Evolutionary conservation across 306 rosid genomes (phyloP), one percentile per base, ranked within the genome.

Genomic region (Phaseolus lunatus): DNA sequence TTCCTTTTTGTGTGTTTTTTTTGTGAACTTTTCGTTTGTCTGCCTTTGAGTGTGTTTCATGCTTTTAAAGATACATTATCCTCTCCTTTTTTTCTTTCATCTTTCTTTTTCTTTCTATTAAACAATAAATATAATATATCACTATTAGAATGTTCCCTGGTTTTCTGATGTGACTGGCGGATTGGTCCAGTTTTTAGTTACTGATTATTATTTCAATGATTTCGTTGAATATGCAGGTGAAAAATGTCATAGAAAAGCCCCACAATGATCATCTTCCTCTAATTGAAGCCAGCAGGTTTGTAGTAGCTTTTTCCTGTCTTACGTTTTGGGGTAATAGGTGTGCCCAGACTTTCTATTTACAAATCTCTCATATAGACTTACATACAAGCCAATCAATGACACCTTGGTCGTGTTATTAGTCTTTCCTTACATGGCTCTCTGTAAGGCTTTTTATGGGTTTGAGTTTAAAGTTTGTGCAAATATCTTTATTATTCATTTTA

Each of bases 241-340:
- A 89, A 90, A 87, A 95, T 84, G 97, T 95, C 73, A 87, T 92
- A 86, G 99, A 95, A 90, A 95, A 92, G 91, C 99, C 97, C 75
- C 78, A 89, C 58, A 92, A 92, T 59, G 97, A 95, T 85, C 99
- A 95, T 80, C 89, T 95, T 45, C 97, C 99, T 33, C 77, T 95
- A 75, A 50, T 95, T 73, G 99, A 92, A 87, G 99, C 99, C 35
- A 95, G 99, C 99, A 95, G 98, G 98, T 94, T 79, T 80, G 75
- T 77, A 57, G n/a, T 68, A 73, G 49, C 58, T n/a, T 63, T 80
- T 59, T 61, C 41, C 67, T 31, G 11, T 11, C 75, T 27, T 71
- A 64, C 45, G 37, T 62, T 82, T 58, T 70, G 37, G 39, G 50
- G 33, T 67, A 45, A 57, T 43, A 14, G 45, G 26, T 47, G 26